Base-by-base conservation (phyloP, 140 eudicot genomes). In the Cichorium intybus region DNA sequence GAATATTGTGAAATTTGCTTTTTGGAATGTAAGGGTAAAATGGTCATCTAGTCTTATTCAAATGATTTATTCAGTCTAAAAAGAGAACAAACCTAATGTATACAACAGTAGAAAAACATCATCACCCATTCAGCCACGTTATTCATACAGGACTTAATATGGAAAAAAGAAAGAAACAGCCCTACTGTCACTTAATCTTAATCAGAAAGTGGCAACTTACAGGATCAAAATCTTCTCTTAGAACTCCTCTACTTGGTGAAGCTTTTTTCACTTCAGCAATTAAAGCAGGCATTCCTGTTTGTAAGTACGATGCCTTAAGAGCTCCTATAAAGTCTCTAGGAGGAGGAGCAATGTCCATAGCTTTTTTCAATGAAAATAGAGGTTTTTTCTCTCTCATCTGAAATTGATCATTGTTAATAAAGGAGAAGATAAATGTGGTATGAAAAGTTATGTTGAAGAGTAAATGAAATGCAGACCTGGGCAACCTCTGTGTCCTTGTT, bases 211-310 rank as follows among this genome's bases (percentile, higher is more conserved):
- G 49, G 10, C 20, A 22, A 77, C 88, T 68, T 85, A 93, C 99
- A 33, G 97, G 99, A 79, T 93, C 86, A 79, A 93, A 93, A 79
- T 93, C 82, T 83, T 88, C 97, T 77, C 99, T 81, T 21, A 93
- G 26, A 61, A 93, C 79, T 61, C 99, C 99, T 77, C 85, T 79
- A 76, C 95, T 88, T 4, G 99, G 99, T 45, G 99, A 93, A 71
- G 99, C 99, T 79, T 91, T 91, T 72, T 91, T 91, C 10, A 91
- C 97, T 78, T 91, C 97, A 34, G 97, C 97, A 73, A 93, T 93
- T 59, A 93, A 58, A 69, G 84, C 99, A 75, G 99, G 99, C 71
- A 85, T 59, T 27, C 87, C 90, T 15, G 99, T 88, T 73, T 93
- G 76, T 48, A 39, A 50, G 61, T 83, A 33, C 33, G 99, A 75